Conservation (phyloP, 2,329 filamentous ascomycete genomes). For the Phyllosticta citribraziliensis region DNA sequence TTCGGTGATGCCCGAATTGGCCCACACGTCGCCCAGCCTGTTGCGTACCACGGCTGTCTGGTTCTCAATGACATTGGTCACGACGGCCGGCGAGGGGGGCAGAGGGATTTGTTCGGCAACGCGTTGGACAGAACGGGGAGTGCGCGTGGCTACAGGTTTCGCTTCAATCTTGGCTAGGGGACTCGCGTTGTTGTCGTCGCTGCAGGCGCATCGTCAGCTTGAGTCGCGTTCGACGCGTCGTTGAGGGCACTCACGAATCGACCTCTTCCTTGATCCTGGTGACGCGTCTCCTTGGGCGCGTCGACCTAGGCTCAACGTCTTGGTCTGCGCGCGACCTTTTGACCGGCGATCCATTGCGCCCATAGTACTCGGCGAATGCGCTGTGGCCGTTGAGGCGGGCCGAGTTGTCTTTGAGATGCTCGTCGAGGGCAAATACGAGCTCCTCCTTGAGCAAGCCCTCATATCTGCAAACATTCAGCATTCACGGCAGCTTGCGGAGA, state of each 20-base stretch:
- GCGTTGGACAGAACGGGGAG: slow-evolving; percentile 22
- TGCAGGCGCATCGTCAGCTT: background rate
- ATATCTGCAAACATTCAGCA: slow-evolving; percentile 41
- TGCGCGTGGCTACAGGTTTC: slow-evolving; percentile 37
- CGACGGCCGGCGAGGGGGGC: slow-evolving; percentile 68
- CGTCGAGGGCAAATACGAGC: slow-evolving; percentile 64
- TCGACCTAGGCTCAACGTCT: slow-evolving; percentile 13
- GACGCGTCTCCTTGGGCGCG: slow-evolving; percentile 14
- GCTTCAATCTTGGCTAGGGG: slow-evolving; percentile 20
- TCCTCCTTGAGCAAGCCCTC: slow-evolving; percentile 68
- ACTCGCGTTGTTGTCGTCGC: background rate
- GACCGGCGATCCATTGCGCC: slow-evolving; percentile 46
- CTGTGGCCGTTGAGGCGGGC: slow-evolving; percentile 54
- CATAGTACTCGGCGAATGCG: slow-evolving; percentile 66
- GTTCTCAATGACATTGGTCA: slow-evolving; percentile 67
- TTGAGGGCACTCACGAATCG: slow-evolving; percentile 18
- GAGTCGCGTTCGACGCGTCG: slow-evolving; percentile 14
- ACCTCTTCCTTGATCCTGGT: slow-evolving; percentile 27
- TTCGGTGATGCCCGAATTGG: slow-evolving; percentile 57
- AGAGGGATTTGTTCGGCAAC: slow-evolving; percentile 54
- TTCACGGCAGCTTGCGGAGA: slow-evolving; percentile 1
- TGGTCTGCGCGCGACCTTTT: slow-evolving; percentile 32
- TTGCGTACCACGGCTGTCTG: slow-evolving; percentile 57
- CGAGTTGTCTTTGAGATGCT: slow-evolving; percentile 59
- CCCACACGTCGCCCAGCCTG: slow-evolving; percentile 54